Percentiles rank a stretch among this genome's conserved stretches.
These are phyloP conservation scores for Achlya hypogyna DNA, from an alignment of 352 stramenopile species.

Conservation along the genomic window DNA sequence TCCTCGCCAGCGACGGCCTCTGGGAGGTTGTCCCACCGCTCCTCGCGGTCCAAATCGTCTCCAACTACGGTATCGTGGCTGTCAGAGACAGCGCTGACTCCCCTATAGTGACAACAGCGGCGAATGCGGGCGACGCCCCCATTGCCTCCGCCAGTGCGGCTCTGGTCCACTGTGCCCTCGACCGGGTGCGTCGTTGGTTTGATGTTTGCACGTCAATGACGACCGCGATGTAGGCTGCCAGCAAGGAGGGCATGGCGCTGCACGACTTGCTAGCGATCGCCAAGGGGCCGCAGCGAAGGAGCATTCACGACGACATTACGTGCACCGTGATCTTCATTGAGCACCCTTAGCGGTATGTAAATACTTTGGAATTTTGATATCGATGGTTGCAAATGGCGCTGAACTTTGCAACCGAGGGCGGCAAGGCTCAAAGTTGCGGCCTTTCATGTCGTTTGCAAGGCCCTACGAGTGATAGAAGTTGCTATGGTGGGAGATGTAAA, in stretches of 20 bases:
- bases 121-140: slow-evolving; percentile 25
- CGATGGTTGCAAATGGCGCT: too few species aligned
- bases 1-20: slow-evolving; percentile 73
- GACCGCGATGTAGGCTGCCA: background rate
- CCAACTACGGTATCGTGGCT: slow-evolving; percentile 47
- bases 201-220: slow-evolving; percentile 4
- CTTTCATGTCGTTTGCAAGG: too few species aligned
- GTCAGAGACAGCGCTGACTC: background rate
- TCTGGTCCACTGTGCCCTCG: slow-evolving; percentile 56
- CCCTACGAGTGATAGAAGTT: too few species aligned
- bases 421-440: too few species aligned
- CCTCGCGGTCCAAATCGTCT: slow-evolving; percentile 54
- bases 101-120: slow-evolving; percentile 11
- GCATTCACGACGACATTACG: slow-evolving; percentile 71
- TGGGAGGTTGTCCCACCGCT: slow-evolving; percentile 68
- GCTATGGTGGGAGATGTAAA: too few species aligned
- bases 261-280: slow-evolving; percentile 55
- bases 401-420: too few species aligned
- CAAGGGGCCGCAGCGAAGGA: slow-evolving; percentile 36
- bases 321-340: slow-evolving; percentile 65
- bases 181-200: slow-evolving; percentile 65
- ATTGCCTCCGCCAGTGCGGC: slow-evolving; percentile 41
- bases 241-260: slow-evolving; percentile 50
- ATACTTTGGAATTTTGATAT: too few species aligned
- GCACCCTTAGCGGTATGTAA: slow-evolving; percentile 4